These are phyloP conservation scores for Camelina laxa DNA, from an alignment of 345 rosid species.

Conservation along the genomic window DNA sequence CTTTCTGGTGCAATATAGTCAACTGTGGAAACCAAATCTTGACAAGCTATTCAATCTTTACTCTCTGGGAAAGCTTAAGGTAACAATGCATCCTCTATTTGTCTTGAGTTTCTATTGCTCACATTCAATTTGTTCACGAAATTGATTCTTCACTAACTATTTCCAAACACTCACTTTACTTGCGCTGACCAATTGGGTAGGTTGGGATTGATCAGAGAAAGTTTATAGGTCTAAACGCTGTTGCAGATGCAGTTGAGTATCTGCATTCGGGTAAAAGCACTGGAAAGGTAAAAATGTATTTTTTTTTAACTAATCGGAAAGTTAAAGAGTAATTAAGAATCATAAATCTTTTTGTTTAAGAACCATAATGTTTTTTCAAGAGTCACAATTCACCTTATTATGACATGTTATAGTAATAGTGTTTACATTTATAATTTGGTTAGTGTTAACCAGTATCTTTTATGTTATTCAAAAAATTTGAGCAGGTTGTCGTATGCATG, in stretches of 20 bases:
- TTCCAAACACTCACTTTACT: background rate
- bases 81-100: slow-evolving; percentile 16
- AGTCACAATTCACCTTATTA: no score
- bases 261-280: slow-evolving; percentile 95
- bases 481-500: slow-evolving; percentile 82
- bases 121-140: background rate
- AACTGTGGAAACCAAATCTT: slow-evolving; percentile 83
- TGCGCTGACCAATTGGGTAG: slow-evolving; percentile 41
- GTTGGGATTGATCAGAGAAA: slow-evolving; percentile 72
- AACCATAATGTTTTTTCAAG: no score
- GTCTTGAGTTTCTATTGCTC: background rate
- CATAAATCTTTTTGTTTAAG: background rate
- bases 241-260: slow-evolving; percentile 92
- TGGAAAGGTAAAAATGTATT: slow-evolving; percentile 67
- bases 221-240: slow-evolving; percentile 70
- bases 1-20: slow-evolving; percentile 76
- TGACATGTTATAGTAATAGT: no score
- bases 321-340: background rate
- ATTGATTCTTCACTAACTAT: background rate
- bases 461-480: background rate
- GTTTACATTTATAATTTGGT: background rate
- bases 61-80: slow-evolving; percentile 88
- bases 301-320: background rate
- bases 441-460: background rate
- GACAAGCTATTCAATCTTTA: slow-evolving; percentile 65